phyloP scores from a whole-genome alignment of 805 yeast genomes.

The Lipomyces chichibuensis region DNA sequence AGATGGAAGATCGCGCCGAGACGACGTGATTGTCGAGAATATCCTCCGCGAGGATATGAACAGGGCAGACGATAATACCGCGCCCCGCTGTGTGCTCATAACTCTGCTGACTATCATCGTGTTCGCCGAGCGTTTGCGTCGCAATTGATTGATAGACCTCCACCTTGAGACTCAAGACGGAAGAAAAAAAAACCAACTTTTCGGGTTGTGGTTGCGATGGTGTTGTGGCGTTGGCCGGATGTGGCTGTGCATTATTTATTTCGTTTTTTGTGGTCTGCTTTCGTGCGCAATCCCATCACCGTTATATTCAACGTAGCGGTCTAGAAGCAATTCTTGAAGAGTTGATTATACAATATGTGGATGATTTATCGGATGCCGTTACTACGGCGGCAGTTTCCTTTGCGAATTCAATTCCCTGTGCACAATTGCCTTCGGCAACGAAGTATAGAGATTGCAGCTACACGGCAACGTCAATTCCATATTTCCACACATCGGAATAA shows the following conservation, averaged over 20 bases:
- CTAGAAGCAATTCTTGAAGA: not conserved
- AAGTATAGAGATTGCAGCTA: not conserved
- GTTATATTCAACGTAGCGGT: not conserved
- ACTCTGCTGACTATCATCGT: not conserved
- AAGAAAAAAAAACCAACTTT: too few species aligned
- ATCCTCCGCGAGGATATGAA: not conserved
- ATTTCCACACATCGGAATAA: slow-evolving; percentile 11
- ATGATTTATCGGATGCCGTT: not conserved
- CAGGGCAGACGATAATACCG: not conserved
- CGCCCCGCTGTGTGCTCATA: not conserved
- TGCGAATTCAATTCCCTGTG: not conserved
- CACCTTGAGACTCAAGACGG: too few species aligned
- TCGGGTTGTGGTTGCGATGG: not conserved
- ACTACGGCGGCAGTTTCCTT: not conserved
- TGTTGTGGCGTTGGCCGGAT: not conserved
- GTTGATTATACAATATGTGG: not conserved
- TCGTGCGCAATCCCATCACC: not conserved
- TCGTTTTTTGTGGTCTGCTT: not conserved
- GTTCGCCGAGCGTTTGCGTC: not conserved
- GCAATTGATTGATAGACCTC: not conserved
- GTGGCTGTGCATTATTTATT: not conserved
- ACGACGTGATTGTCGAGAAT: not conserved
- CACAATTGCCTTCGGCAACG: not conserved
- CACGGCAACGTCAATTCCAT: not conserved
- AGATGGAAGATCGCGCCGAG: not conserved